Percentiles rank a stretch among this genome's conserved stretches.
Evolutionary conservation across 768 basidiomycete species (phyloP).

Genomic region (Kwoniella dendrophila): DNA sequence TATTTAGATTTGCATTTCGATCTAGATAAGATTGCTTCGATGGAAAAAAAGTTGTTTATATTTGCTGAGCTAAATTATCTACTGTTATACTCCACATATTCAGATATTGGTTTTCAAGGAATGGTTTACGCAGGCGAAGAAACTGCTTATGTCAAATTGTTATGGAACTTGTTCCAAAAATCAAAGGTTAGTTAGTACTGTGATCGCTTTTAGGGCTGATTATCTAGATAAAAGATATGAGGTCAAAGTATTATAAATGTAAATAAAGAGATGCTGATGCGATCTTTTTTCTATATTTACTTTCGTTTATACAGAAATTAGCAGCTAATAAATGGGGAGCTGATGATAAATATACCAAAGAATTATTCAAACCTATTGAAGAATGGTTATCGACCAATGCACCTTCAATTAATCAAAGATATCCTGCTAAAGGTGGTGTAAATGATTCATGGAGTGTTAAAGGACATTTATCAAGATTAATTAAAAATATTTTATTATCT

Average conservation of each 20-base stretch:
- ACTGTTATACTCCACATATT: too few species aligned
- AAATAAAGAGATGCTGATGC: too few species aligned
- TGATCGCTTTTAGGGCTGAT: too few species aligned
- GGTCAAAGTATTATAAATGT: too few species aligned
- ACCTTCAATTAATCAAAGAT: slow-evolving; percentile 60
- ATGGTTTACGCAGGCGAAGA: slow-evolving; percentile 74
- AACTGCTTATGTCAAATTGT: slow-evolving; percentile 71
- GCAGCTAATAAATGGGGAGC: slow-evolving; percentile 79
- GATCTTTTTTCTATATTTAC: not conserved
- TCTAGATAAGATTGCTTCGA: not conserved
- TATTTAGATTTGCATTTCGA: not conserved
- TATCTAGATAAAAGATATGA: too few species aligned
- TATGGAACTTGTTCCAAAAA: slow-evolving; percentile 71
- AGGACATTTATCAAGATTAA: slow-evolving; percentile 59
- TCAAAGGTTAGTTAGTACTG: slow-evolving; percentile 64
- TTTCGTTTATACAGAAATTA: slow-evolving; percentile 58
- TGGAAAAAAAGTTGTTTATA: not conserved
- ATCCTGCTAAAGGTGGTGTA: slow-evolving; percentile 52
- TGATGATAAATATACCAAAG: slow-evolving; percentile 63
- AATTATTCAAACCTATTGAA: slow-evolving; percentile 68
- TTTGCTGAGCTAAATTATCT: too few species aligned
- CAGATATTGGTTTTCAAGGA: slow-evolving; percentile 64
- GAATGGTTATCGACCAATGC: slow-evolving; percentile 57
- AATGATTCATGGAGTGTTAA: slow-evolving; percentile 23
- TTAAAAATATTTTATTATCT: slow-evolving; percentile 69